These are phyloP conservation scores for Rhizophora apiculata DNA, from an alignment of 345 rosid genomes.

Conservation along the genomic window DNA sequence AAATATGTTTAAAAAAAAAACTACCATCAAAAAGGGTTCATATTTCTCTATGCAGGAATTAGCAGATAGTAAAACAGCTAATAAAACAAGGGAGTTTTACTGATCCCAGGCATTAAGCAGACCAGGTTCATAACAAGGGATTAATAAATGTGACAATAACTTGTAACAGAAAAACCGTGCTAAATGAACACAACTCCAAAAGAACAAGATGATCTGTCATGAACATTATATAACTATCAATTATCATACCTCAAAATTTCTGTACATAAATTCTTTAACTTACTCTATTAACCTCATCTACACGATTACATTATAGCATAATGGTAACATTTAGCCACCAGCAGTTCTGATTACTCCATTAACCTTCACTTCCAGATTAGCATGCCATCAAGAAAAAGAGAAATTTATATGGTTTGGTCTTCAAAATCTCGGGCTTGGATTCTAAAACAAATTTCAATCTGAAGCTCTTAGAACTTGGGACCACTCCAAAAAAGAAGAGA, in stretches of 20 bases:
- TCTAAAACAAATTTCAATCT: not conserved
- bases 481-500: not conserved
- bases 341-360: too few species aligned
- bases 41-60: not conserved
- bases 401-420: not conserved
- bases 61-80: not conserved
- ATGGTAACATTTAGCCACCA: not conserved
- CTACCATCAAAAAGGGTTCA: not conserved
- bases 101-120: not conserved
- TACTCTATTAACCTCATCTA: not conserved
- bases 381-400: not conserved
- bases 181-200: not conserved
- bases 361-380: not conserved
- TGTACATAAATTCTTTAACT: too few species aligned
- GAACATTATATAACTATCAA: too few species aligned
- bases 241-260: too few species aligned
- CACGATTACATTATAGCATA: not conserved
- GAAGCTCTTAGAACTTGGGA: not conserved
- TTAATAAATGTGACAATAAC: not conserved
- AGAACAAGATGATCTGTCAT: not conserved
- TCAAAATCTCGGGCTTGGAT: not conserved
- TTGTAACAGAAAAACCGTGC: not conserved
- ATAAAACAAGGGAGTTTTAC: not conserved
- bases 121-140: not conserved
- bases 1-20: not conserved